Evolutionary conservation across 75 land plant species (phyloP).

Genomic region (Azolla pinnata): DNA sequence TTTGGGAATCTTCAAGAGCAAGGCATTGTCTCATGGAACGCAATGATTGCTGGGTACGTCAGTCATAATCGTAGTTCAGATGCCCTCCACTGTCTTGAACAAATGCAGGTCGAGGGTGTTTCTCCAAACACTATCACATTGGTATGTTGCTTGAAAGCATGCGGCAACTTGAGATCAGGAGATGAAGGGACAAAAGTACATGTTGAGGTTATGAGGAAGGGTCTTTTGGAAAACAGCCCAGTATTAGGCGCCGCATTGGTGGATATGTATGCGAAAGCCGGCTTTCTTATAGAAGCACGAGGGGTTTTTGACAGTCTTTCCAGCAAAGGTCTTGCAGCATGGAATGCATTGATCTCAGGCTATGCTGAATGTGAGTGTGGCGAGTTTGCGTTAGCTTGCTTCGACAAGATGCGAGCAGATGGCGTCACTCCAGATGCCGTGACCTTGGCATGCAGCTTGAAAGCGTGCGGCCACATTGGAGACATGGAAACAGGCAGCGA

Average conservation of each 20-base stretch:
- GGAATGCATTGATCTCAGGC: constrained; percentile 65
- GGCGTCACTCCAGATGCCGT: constrained; percentile 49
- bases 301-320: constrained; percentile 41
- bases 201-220: not conserved
- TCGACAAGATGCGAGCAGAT: constrained; percentile 31
- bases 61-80: not conserved
- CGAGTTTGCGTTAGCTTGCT: constrained; percentile 32
- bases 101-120: not conserved
- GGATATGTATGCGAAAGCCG: constrained; percentile 80
- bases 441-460: constrained; percentile 52
- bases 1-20: not conserved
- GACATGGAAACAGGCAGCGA: no score
- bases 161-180: not conserved
- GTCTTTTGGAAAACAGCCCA: not conserved
- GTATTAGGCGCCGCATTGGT: constrained; percentile 49
- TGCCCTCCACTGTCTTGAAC: not conserved
- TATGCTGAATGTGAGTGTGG: constrained; percentile 44
- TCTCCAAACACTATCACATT: constrained; percentile 1
- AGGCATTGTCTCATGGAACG: not conserved
- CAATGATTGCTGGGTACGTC: not conserved
- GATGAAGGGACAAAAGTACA: not conserved
- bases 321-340: constrained; percentile 49
- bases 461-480: constrained; percentile 41
- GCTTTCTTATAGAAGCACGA: constrained; percentile 29
- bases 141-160: not conserved